Base-by-base conservation (phyloP, 768 basidiomycete genomes). In the Termitomyces sp. region DNA sequence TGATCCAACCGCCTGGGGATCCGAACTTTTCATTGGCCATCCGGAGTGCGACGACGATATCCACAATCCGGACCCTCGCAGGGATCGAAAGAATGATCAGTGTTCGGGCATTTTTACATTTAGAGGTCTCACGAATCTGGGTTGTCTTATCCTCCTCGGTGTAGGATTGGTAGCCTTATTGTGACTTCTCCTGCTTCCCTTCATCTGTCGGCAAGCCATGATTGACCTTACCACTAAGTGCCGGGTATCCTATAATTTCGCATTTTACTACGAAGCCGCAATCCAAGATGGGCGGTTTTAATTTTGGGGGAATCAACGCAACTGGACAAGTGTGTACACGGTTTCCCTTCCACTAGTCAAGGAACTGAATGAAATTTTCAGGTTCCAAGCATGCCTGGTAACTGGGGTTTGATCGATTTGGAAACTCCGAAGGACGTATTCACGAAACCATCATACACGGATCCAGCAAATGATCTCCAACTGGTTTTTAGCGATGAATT, bases 401-500 rank as follows among this genome's bases (percentile, higher is more conserved):
- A 85, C 60, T 82, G 77, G 66, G 84, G 83, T 14, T 70, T 93
- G 30, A 87, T 94, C 59, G 92, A 94, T 68, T 61, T 76, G 28
- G 82, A 90, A 28, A 96, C 93, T 3, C 90, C 90, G 1, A 58
- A 73, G 59, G 67, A 77, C 41, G 78, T 74, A n/a, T 74, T 82
- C 66, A 80, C 81, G 12, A 76, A 75, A 37, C 62, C 68, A 6
- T 82, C 83, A 5, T 84, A 79, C 60, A 62, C 67, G 19, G 76
- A 85, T 61, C 78, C 85, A 22, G 71, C 73, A 10, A 69, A 78
- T 50, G 68, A 78, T 60, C 60, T 85, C 68, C 82, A 85, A 54
- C 77, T 96, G 12, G 84, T 93, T 3, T 94, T 92, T 68, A 90
- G 88, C 40, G 93, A 95, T 68, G 93, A 95, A 68, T 95, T 95